These are phyloP conservation scores for Echinochloa phyllopogon DNA, from an alignment of 176 grass and related monocot genomes.

Conservation along the genomic window DNA sequence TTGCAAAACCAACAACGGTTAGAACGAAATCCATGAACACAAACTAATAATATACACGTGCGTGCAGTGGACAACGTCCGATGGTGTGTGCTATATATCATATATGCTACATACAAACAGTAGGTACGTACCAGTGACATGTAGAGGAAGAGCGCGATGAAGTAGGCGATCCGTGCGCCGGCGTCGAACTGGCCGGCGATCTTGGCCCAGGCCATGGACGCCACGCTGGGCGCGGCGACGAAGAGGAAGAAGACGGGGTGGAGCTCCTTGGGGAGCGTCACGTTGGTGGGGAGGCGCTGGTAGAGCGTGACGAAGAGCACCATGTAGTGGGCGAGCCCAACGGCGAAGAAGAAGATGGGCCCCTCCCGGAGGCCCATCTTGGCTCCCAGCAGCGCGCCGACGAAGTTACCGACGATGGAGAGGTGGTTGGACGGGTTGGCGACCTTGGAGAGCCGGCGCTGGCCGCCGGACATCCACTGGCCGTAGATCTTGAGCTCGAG, in stretches of 20 bases:
- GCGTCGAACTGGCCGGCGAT: conserved; percentile 74
- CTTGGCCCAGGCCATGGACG: conserved; percentile 91
- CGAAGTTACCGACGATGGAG: conserved; percentile 94
- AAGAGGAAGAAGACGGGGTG: conserved; percentile 99
- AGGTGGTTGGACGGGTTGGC: conserved; percentile 93
- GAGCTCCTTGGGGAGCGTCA: conserved; percentile 90
- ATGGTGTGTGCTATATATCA: too few relatives aligned
- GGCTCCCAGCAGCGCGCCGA: conserved; percentile 81
- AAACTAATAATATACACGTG: background rate
- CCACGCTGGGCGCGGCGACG: conserved; percentile 84
- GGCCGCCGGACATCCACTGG: conserved; percentile 93
- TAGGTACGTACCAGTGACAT: conserved; percentile 87
- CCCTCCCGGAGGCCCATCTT: conserved; percentile 80
- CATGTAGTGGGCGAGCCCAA: conserved; percentile 88
- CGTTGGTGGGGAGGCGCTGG: conserved; percentile 89
- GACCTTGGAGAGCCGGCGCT: conserved; percentile 79
- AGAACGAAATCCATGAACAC: background rate
- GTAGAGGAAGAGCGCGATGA: conserved; percentile 91
- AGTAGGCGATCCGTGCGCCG: conserved; percentile 77
- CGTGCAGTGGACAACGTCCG: background rate
- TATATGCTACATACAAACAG: too few relatives aligned
- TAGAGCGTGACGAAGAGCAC: conserved; percentile 99
- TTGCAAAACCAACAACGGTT: background rate
- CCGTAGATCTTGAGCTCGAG: conserved; percentile 98
- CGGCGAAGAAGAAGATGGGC: conserved; percentile 86